A percentile compares a stretch with the other conserved stretches of the same genome.
Conservation (phyloP, 2,329 filamentous ascomycete species). For the Colletotrichum scovillei region DNA sequence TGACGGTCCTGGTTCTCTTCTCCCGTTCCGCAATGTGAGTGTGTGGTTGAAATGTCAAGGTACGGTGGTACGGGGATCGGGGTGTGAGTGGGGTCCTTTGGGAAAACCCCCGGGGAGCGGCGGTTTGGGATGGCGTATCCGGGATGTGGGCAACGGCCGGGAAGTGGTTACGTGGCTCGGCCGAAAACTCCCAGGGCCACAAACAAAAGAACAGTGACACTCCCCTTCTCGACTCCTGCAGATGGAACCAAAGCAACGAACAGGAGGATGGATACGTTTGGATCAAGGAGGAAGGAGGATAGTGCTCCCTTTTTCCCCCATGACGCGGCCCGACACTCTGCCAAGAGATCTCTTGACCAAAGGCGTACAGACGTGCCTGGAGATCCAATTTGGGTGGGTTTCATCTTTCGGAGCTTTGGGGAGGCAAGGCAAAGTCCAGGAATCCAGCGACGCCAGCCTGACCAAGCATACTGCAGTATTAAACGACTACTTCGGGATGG, state of each 20-base stretch:
- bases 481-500: not conserved
- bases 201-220: not conserved
- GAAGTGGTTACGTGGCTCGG: constrained; percentile 26
- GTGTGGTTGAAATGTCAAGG: not conserved
- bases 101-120: not conserved
- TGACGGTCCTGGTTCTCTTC: too few relatives aligned
- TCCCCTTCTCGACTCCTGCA: not conserved
- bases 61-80: not conserved
- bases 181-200: constrained; percentile 11
- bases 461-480: not conserved
- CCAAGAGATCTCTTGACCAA: constrained; percentile 16
- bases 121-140: constrained; percentile 16
- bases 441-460: too few relatives aligned
- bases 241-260: not conserved
- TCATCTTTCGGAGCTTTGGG: constrained; percentile 12
- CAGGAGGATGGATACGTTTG: not conserved
- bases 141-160: constrained; percentile 22
- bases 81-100: not conserved
- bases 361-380: constrained; percentile 3
- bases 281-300: constrained; percentile 1
- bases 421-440: not conserved
- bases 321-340: constrained; percentile 17
- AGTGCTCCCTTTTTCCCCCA: not conserved
- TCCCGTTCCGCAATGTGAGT: not conserved
- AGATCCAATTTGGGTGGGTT: constrained; percentile 22